phyloP scores from a whole-genome alignment of 345 rosid genomes.

The Camelina neglecta region DNA sequence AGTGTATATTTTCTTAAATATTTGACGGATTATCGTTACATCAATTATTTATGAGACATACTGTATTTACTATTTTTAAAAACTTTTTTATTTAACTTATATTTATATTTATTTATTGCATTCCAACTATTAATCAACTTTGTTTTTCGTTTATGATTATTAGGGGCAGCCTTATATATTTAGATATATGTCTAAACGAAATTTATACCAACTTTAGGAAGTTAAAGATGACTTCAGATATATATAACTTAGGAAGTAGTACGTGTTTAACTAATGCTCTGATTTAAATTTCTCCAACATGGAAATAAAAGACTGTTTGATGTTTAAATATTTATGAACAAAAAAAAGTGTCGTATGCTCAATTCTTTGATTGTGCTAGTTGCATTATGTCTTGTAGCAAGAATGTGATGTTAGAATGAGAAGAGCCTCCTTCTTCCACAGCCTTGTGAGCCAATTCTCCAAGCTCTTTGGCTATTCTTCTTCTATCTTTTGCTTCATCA shows the following conservation, averaged over 20 bases:
- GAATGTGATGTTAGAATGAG: conserved; percentile 33
- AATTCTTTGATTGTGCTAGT: not conserved
- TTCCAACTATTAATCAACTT: too few relatives aligned
- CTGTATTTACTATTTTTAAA: too few relatives aligned
- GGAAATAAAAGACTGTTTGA: not conserved
- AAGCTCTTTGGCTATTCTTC: conserved; percentile 45
- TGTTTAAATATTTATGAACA: not conserved
- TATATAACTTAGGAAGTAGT: too few relatives aligned
- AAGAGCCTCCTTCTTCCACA: conserved; percentile 47
- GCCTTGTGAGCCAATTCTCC: conserved; percentile 46
- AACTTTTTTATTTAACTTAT: too few relatives aligned
- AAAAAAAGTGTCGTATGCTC: not conserved
- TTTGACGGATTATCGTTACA: too few relatives aligned
- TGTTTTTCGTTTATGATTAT: not conserved
- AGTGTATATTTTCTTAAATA: too few relatives aligned
- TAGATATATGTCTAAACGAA: not conserved
- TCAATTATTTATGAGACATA: too few relatives aligned
- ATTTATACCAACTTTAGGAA: not conserved
- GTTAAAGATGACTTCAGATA: not conserved
- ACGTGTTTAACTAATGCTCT: not conserved
- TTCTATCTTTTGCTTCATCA: conserved; percentile 43
- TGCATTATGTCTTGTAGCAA: conserved; percentile 16
- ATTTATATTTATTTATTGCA: too few relatives aligned
- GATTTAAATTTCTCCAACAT: not conserved
- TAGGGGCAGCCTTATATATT: not conserved